These are phyloP conservation scores for Venturia carpophila DNA, from an alignment of 2,329 filamentous ascomycete genomes.

Conservation along the genomic window DNA sequence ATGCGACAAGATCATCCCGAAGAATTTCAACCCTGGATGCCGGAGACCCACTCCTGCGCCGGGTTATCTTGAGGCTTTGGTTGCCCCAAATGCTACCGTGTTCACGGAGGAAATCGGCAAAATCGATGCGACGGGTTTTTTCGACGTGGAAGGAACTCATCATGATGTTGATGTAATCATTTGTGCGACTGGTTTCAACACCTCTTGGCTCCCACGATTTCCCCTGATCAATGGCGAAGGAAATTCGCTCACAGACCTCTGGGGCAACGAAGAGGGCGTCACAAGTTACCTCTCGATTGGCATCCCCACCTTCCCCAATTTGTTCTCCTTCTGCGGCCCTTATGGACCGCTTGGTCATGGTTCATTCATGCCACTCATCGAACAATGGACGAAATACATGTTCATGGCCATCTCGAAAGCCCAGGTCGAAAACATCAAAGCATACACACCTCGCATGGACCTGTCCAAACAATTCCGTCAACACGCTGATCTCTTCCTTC, in stretches of 20 bases:
- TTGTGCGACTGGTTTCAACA: slow-evolving; percentile 34
- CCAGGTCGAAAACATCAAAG: slow-evolving; percentile 37
- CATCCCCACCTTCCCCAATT: slow-evolving; percentile 38
- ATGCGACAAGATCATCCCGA: slow-evolving; percentile 39
- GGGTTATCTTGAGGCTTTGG: slow-evolving; percentile 37
- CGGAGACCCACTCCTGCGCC: slow-evolving; percentile 36
- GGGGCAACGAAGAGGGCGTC: slow-evolving; percentile 30
- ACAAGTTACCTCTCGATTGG: slow-evolving; percentile 36
- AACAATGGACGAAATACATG: slow-evolving; percentile 35
- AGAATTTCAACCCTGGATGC: slow-evolving; percentile 38
- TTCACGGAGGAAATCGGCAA: slow-evolving; percentile 29
- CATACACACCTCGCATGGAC: slow-evolving; percentile 30
- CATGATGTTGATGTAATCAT: slow-evolving; percentile 31
- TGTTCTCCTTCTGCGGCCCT: slow-evolving; percentile 38
- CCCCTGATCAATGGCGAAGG: slow-evolving; percentile 25
- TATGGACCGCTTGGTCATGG: slow-evolving; percentile 36
- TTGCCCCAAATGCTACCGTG: slow-evolving; percentile 28
- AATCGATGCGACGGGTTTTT: slow-evolving; percentile 28
- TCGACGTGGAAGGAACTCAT: slow-evolving; percentile 26
- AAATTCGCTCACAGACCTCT: slow-evolving; percentile 30
- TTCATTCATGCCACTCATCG: slow-evolving; percentile 36
- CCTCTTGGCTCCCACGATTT: slow-evolving; percentile 26
- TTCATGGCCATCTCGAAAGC: slow-evolving; percentile 34
- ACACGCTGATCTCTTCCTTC: slow-evolving; percentile 35
- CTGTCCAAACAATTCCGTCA: slow-evolving; percentile 30